Percentiles rank a stretch among this genome's conserved stretches.
These are phyloP conservation scores for Colletotrichum aenigma DNA, from an alignment of 2,329 filamentous ascomycete genomes.

Conservation along the genomic window DNA sequence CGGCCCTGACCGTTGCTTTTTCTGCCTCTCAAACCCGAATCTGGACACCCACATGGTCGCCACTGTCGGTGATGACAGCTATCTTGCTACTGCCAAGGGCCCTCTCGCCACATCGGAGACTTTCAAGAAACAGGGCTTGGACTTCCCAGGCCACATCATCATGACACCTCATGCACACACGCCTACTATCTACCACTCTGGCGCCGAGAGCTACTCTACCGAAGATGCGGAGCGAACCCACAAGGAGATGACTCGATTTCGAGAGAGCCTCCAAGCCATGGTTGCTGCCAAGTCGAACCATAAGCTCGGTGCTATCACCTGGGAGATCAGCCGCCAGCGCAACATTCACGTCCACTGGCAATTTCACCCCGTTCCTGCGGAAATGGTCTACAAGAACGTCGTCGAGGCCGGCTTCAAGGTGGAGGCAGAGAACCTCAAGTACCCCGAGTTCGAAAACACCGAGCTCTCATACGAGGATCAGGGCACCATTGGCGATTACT, in stretches of 20 bases:
- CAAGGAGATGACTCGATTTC: conserved; percentile 84
- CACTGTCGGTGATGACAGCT: conserved; percentile 85
- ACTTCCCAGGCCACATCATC: conserved; percentile 84
- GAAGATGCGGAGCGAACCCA: conserved; percentile 66
- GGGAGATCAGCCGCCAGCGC: conserved; percentile 83
- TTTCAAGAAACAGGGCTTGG: conserved; percentile 67
- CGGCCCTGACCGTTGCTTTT: conserved; percentile 85
- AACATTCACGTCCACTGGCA: conserved; percentile 96
- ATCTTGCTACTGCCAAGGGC: conserved; percentile 91
- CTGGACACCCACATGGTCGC: conserved; percentile 87
- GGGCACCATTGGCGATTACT: conserved; percentile 66
- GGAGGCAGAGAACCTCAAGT: conserved; percentile 76
- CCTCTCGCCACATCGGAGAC: conserved; percentile 76
- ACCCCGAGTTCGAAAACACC: conserved; percentile 53
- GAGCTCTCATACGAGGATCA: conserved; percentile 57
- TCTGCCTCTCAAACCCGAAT: conserved; percentile 89
- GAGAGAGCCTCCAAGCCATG: conserved; percentile 79
- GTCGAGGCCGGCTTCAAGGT: conserved; percentile 90
- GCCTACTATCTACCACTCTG: conserved; percentile 73
- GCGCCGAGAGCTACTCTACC: conserved; percentile 53
- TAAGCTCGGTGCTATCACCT: conserved; percentile 82
- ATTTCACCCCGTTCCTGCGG: conserved; percentile 75
- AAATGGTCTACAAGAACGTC: conserved; percentile 72
- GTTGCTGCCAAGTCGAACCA: conserved; percentile 59
- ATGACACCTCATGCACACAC: conserved; percentile 88